Evolutionary conservation across 805 yeast species (phyloP), one percentile per base, ranked within the genome.

Genomic region (Candida jianshihensis): DNA sequence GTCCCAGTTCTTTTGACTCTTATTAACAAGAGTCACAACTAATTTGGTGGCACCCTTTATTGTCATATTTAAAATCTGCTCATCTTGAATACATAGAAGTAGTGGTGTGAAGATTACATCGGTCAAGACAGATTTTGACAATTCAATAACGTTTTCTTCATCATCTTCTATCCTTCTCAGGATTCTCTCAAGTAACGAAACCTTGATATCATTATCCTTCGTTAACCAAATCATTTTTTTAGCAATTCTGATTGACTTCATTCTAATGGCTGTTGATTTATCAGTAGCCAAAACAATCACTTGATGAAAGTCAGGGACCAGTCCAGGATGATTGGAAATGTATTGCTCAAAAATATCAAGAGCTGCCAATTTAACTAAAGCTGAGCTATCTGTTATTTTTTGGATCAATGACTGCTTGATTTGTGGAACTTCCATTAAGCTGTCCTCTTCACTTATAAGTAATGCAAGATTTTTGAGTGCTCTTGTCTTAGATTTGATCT

Each of bases 301-400:
- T 8, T 53, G 58, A 49, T 74, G 74, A 43, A 72, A 78, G 19
- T 67, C 68, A 3, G 66, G 64, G 16, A 72, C 61, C 21, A 69
- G 51, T 4, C 63, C 67, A 0, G 75, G 73, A 34, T 65, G 65
- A 2, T 61, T 46, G 3, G 59, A 48, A 27, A 78, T 50, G 37
- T 69, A 73, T 35, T 63, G 66, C 10, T 70, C 68, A 19, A 87
- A 57, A 27, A 87, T 63, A 30, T 84, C 92, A 20, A 87, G 60
- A 3, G 80, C 80, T 0, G 94, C 85, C 47, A 81, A 88, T 39
- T 87, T 68, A 0, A 86, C 90, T 27, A 79, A 69, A 0, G 94
- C 76, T 3, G 87, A 82, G 0, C 70, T 50, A 42, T 82, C 90
- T 5, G 51, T 57, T 26, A 87, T 57, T 31, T 76, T 60, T 9